Evolutionary conservation across 164 flowering plant species (phyloP), one percentile per base, ranked within the genome.

Genomic region (Pachysandra terminalis): DNA sequence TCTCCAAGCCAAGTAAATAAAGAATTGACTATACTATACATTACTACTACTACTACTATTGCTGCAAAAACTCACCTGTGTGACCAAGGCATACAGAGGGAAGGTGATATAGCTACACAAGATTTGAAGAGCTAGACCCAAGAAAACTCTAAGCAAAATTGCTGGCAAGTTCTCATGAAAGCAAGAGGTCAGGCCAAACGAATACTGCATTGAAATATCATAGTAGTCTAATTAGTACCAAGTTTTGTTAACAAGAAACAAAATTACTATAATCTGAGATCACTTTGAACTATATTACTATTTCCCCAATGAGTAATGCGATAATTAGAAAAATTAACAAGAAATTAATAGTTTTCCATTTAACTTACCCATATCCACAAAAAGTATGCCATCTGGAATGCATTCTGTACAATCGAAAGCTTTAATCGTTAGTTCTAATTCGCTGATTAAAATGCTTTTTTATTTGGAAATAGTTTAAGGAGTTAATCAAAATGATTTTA

Each of bases 341-440:
- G n/a, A n/a, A n/a, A 26, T n/a, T n/a, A n/a, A n/a, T 0, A 1
- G 23, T 21, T 35, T 22, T 3, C 5, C 3, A 32, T 32, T 1
- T 8, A 19, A 71, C 79, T 72, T 76, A 90, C 91, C 75, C 74
- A 73, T 57, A 51, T 84, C 89, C 89, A 86, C 63, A 88, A 67
- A 78, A 90, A 90, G 64, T 71, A 82, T 0, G 96, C 84, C 83
- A 85, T 82, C 72, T 90, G 93, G 55, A 82, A 90, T 1, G 93
- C 96, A 68, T 90, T 90, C 91, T 90, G 84, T 57, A 53, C 51
- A 65, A 23, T 5, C 51, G 10, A 45, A 2, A 45, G 51, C 51
- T 10, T 45, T 13, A 45, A 13, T 12, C 51, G 10, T 45, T 45
- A 25, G n/a, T n/a, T n/a, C n/a, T n/a, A n/a, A n/a, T n/a, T n/a